These are phyloP conservation scores for Pythium apleroticum DNA, from an alignment of 352 stramenopile genomes.

Conservation along the genomic window DNA sequence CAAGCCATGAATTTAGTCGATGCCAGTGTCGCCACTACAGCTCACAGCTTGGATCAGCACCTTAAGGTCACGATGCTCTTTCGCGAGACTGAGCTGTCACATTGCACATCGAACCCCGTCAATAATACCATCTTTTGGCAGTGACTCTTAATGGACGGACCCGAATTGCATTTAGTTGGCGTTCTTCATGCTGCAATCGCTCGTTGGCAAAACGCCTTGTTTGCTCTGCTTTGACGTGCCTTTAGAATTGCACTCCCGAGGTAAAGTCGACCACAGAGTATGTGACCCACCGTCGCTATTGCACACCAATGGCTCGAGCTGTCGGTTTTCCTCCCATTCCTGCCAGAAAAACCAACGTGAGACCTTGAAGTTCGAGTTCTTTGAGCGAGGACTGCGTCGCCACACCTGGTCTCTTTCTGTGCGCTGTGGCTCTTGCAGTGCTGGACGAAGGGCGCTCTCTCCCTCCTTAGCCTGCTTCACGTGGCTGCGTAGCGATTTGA, in stretches of 20 bases:
- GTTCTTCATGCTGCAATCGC: constrained; percentile 32
- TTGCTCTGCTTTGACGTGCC: background rate
- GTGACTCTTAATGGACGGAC: constrained; percentile 12
- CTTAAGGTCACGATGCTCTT: constrained; percentile 39
- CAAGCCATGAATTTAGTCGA: no score
- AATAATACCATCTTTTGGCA: background rate
- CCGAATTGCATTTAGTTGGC: constrained; percentile 32
- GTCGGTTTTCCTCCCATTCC: constrained; percentile 10
- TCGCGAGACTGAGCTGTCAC: constrained; percentile 28
- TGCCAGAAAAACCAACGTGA: background rate
- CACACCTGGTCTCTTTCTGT: constrained; percentile 9
- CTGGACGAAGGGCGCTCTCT: background rate
- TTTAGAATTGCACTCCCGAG: background rate
- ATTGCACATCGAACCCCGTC: background rate
- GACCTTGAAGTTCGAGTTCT: background rate
- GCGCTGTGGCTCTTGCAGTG: background rate
- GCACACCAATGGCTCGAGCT: constrained; percentile 15
- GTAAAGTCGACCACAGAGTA: background rate
- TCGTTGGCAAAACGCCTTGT: constrained; percentile 31
- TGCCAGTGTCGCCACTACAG: background rate
- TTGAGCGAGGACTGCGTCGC: background rate
- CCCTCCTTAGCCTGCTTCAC: constrained; percentile 38
- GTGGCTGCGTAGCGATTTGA: constrained; percentile 42
- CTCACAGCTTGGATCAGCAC: constrained; percentile 15
- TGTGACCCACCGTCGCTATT: constrained; percentile 10